A percentile compares a stretch with the other conserved stretches of the same genome.
phyloP scores from a whole-genome alignment of 2,329 filamentous ascomycete genomes.

The Colletotrichum sp. region DNA sequence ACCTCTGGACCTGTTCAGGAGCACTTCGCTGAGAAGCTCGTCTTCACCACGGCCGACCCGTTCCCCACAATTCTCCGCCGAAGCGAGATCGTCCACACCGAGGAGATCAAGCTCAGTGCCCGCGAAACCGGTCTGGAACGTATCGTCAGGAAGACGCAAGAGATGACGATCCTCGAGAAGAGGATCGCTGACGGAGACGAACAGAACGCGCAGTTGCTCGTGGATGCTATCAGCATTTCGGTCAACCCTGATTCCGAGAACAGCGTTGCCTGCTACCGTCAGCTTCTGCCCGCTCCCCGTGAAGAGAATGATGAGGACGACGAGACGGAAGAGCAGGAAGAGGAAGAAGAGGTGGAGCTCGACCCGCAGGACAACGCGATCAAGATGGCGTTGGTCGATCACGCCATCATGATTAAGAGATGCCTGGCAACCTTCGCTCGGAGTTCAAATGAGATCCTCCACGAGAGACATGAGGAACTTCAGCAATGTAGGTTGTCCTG shows the following conservation, averaged over 20 bases:
- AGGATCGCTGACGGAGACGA: constrained; percentile 76
- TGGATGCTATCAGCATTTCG: constrained; percentile 78
- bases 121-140: constrained; percentile 91
- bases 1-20: constrained; percentile 72
- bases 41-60: constrained; percentile 82
- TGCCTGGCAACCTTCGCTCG: constrained; percentile 74
- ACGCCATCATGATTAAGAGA: constrained; percentile 85
- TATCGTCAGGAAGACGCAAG: constrained; percentile 87
- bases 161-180: constrained; percentile 79
- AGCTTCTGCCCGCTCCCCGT: constrained; percentile 65
- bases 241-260: constrained; percentile 77
- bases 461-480: constrained; percentile 62
- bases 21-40: constrained; percentile 81
- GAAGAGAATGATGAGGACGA: constrained; percentile 42
- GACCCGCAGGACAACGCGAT: constrained; percentile 76
- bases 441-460: constrained; percentile 64
- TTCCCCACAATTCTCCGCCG: constrained; percentile 92
- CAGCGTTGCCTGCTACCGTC: constrained; percentile 79
- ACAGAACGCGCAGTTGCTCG: constrained; percentile 68
- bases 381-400: constrained; percentile 84
- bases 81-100: constrained; percentile 78
- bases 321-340: constrained; percentile 46
- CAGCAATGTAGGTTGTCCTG: constrained; percentile 61
- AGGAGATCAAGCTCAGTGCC: constrained; percentile 71
- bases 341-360: constrained; percentile 53